Percentiles rank a stretch among this genome's conserved stretches.
Evolutionary conservation across 2,329 filamentous ascomycete genomes (phyloP).

Genomic region (Chrysosporium queenslandicum): DNA sequence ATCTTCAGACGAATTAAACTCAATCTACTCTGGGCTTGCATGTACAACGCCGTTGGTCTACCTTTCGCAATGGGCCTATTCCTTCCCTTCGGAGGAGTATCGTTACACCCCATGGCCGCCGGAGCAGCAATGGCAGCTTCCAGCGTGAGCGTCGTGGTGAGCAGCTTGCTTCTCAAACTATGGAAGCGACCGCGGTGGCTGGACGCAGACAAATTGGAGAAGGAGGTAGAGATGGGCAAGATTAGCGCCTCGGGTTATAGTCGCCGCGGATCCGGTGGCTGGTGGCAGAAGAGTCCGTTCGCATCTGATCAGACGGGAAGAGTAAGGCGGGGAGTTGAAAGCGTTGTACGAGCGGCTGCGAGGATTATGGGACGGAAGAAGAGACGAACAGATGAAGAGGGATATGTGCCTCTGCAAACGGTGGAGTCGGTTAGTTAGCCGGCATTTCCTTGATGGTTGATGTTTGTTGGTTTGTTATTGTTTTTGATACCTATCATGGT

Average conservation of each 20-base stretch:
- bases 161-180: slow-evolving; percentile 71
- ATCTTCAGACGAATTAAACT: slow-evolving; percentile 92
- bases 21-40: slow-evolving; percentile 83
- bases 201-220: slow-evolving; percentile 57
- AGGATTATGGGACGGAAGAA: slow-evolving; percentile 16
- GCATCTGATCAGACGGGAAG: slow-evolving; percentile 1
- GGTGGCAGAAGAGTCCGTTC: slow-evolving; percentile 26
- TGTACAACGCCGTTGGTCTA: slow-evolving; percentile 84
- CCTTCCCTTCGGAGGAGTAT: slow-evolving; percentile 72
- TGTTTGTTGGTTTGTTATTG: neutral
- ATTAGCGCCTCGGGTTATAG: slow-evolving; percentile 17
- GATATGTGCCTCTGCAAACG: slow-evolving; percentile 39
- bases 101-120: slow-evolving; percentile 84
- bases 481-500: neutral
- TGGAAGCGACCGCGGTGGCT: slow-evolving; percentile 84
- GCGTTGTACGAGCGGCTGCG: slow-evolving; percentile 21
- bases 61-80: slow-evolving; percentile 97
- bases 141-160: slow-evolving; percentile 80
- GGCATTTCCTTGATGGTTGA: neutral
- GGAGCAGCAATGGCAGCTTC: slow-evolving; percentile 88
- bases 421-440: slow-evolving; percentile 32
- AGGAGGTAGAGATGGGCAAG: slow-evolving; percentile 37
- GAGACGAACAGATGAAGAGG: slow-evolving; percentile 25
- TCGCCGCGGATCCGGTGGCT: slow-evolving; percentile 20
- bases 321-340: slow-evolving; percentile 13